A percentile compares a stretch with the other conserved stretches of the same genome.
phyloP scores from a whole-genome alignment of 177 flowering plant genomes.

The Vitis hybrid region DNA sequence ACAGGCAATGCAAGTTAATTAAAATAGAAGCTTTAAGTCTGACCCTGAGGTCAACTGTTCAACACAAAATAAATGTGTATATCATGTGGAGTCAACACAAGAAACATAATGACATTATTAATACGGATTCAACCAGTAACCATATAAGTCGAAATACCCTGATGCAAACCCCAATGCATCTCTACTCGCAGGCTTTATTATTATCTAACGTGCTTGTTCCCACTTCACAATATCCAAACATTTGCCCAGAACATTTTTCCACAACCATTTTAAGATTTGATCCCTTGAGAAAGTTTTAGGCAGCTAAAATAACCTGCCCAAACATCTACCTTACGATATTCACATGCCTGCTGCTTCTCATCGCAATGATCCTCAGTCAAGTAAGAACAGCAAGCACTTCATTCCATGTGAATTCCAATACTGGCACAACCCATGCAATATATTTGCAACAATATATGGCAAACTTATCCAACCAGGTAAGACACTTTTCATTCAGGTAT shows the following conservation, averaged over 20 bases:
- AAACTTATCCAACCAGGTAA: no score
- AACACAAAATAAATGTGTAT: background rate
- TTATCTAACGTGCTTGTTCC: background rate
- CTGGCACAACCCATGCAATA: background rate
- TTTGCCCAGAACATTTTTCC: background rate
- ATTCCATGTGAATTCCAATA: background rate
- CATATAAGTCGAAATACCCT: background rate
- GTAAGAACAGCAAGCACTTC: background rate
- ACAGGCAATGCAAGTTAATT: no score
- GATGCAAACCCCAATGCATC: background rate
- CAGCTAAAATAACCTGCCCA: background rate
- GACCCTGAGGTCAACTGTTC: background rate
- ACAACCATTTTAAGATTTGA: background rate
- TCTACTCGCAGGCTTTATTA: background rate
- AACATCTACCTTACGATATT: background rate
- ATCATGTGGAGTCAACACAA: no score
- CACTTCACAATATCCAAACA: background rate
- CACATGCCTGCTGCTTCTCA: background rate
- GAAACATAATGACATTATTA: no score
- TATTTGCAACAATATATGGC: background rate
- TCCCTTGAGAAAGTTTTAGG: background rate
- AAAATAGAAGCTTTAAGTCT: background rate
- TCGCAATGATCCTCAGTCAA: background rate
- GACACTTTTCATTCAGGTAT: no score
- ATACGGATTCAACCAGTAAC: background rate